Evolutionary conservation across 495 filamentous ascomycete genomes (phyloP).

Genomic region (Chaetomium cochliodes): DNA sequence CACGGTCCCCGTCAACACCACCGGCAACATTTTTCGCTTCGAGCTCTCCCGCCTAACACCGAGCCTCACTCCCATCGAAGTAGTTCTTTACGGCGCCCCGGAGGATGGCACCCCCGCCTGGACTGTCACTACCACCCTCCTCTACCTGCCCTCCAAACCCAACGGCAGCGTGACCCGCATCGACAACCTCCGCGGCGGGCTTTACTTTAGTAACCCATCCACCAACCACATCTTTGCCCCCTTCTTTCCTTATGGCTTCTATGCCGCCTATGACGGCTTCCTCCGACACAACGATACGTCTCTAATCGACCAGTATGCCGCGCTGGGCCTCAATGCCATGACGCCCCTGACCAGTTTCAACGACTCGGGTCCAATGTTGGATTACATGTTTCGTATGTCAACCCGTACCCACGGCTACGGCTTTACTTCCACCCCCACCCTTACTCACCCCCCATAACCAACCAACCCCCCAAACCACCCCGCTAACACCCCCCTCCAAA

Average conservation of each 20-base stretch:
- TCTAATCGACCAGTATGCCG: constrained; percentile 51
- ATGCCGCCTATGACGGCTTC: constrained; percentile 59
- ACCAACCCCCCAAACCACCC: too few relatives aligned
- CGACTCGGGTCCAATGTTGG: constrained; percentile 50
- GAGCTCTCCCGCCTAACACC: constrained; percentile 47
- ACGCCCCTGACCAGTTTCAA: constrained; percentile 40
- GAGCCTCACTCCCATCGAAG: constrained; percentile 46
- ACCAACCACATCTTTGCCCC: constrained; percentile 44
- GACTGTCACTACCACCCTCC: constrained; percentile 48
- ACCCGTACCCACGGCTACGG: constrained; percentile 37
- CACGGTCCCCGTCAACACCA: constrained; percentile 48
- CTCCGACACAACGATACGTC: constrained; percentile 42
- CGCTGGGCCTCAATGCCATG: constrained; percentile 47
- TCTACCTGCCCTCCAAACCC: constrained; percentile 57
- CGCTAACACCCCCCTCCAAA: too few relatives aligned
- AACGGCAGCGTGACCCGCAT: constrained; percentile 61
- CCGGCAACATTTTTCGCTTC: constrained; percentile 49
- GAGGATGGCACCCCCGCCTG: constrained; percentile 34
- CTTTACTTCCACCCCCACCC: too few relatives aligned
- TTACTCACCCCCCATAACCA: too few relatives aligned
- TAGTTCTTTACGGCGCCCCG: constrained; percentile 43
- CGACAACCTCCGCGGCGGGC: constrained; percentile 59
- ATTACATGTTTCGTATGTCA: constrained; percentile 50
- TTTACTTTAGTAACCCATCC: constrained; percentile 44
- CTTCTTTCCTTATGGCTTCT: constrained; percentile 64